A percentile compares a stretch with the other conserved stretches of the same genome.
These are phyloP conservation scores for Cutaneotrichosporon mucoides DNA, from an alignment of 1,284 basidiomycete genomes.

Conservation along the genomic window DNA sequence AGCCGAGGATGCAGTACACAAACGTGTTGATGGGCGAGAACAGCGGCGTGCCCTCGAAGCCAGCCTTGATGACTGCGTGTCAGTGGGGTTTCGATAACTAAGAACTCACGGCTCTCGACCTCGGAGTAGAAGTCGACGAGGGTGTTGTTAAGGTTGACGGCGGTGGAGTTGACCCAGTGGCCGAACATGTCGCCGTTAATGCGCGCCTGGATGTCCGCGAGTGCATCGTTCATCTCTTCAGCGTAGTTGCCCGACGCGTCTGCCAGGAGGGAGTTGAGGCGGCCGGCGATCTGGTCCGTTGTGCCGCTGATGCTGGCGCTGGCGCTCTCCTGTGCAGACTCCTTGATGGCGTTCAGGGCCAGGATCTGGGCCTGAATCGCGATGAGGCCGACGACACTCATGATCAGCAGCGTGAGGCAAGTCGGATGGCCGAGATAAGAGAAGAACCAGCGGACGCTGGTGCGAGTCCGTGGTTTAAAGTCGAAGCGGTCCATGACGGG, in stretches of 20 bases:
- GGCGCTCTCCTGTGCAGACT: slow-evolving; percentile 60
- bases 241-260: slow-evolving; percentile 76
- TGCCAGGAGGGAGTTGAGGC: slow-evolving; percentile 73
- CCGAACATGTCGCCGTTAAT: slow-evolving; percentile 88
- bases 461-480: slow-evolving; percentile 21
- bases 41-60: slow-evolving; percentile 79
- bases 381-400: slow-evolving; percentile 83
- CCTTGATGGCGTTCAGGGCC: slow-evolving; percentile 65
- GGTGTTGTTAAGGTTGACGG: slow-evolving; percentile 69
- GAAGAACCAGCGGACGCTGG: slow-evolving; percentile 51
- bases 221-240: slow-evolving; percentile 64
- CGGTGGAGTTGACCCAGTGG: slow-evolving; percentile 85
- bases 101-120: slow-evolving; percentile 41
- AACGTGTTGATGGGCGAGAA: slow-evolving; percentile 79
- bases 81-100: neutral
- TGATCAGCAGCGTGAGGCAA: slow-evolving; percentile 79
- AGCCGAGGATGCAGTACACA: slow-evolving; percentile 79
- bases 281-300: slow-evolving; percentile 62
- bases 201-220: slow-evolving; percentile 63
- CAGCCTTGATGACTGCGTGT: slow-evolving; percentile 54
- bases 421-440: slow-evolving; percentile 87
- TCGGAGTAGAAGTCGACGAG: slow-evolving; percentile 53
- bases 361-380: slow-evolving; percentile 80
- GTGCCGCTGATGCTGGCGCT: slow-evolving; percentile 62
- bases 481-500: slow-evolving; percentile 26